Conservation (phyloP, 2,329 filamentous ascomycete genomes). For the Amphichorda felina region DNA sequence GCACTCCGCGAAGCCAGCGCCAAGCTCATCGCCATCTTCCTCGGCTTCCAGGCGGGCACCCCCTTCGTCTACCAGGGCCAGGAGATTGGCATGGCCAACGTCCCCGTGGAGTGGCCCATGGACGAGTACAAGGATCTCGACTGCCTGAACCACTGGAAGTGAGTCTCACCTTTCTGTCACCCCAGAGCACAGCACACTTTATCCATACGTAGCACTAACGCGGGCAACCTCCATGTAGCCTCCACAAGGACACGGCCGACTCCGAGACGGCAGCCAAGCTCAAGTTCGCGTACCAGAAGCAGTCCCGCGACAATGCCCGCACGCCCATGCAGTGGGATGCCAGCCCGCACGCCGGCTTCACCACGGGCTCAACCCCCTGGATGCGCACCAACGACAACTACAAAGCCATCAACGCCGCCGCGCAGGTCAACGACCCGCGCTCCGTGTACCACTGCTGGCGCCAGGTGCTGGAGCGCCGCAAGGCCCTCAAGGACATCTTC, state of each 20-base stretch:
- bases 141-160: conserved; percentile 38
- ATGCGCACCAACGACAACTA: conserved; percentile 59
- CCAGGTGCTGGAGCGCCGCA: conserved; percentile 44
- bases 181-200: no score
- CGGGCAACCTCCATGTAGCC: conserved; percentile 11
- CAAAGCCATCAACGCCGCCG: conserved; percentile 46
- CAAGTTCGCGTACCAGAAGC: conserved; percentile 37
- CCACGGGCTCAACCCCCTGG: conserved; percentile 46
- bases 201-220: not conserved
- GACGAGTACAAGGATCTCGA: conserved; percentile 60
- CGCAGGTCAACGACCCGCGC: conserved; percentile 31
- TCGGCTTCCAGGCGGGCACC: conserved; percentile 47
- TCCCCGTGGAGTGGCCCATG: conserved; percentile 47
- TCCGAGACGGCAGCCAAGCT: conserved; percentile 22
- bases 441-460: conserved; percentile 53
- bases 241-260: conserved; percentile 24
- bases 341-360: conserved; percentile 53
- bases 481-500: conserved; percentile 48
- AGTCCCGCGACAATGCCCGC: conserved; percentile 57
- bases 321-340: conserved; percentile 62
- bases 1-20: conserved; percentile 35
- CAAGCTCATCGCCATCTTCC: conserved; percentile 48
- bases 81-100: conserved; percentile 55
- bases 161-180: conserved; percentile 5
- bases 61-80: conserved; percentile 60